These are phyloP conservation scores for Grammothele lineata DNA, from an alignment of 768 basidiomycete species.

Conservation along the genomic window DNA sequence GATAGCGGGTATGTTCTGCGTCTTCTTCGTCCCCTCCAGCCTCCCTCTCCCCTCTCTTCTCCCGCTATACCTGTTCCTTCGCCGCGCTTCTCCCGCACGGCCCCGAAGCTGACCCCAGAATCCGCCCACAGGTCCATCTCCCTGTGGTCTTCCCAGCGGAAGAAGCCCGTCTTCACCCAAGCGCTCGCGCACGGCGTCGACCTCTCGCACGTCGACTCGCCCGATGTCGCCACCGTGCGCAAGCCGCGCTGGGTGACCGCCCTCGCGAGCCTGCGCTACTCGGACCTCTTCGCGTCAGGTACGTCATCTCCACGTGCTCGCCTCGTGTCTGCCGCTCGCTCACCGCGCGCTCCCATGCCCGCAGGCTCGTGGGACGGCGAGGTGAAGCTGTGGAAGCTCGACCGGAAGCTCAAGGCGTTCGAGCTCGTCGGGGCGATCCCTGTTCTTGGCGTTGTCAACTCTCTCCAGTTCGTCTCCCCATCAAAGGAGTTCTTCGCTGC, in stretches of 20 bases:
- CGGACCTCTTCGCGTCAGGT: constrained; percentile 91
- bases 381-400: constrained; percentile 89
- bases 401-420: constrained; percentile 75
- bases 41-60: no score
- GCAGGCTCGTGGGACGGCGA: constrained; percentile 91
- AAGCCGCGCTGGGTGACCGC: constrained; percentile 92
- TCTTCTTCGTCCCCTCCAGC: no score
- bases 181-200: constrained; percentile 85
- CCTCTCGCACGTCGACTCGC: constrained; percentile 64
- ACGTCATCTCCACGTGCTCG: constrained; percentile 16
- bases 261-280: constrained; percentile 77
- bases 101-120: not conserved
- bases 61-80: no score
- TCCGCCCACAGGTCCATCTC: constrained; percentile 76
- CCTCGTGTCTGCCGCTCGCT: no score
- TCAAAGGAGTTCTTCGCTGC: constrained; percentile 37
- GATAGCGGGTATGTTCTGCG: constrained; percentile 80
- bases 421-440: constrained; percentile 57
- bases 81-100: not conserved
- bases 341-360: not conserved
- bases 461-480: constrained; percentile 72
- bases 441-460: constrained; percentile 82
- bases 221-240: constrained; percentile 62
- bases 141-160: constrained; percentile 88
- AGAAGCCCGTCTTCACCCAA: constrained; percentile 90